phyloP scores from a whole-genome alignment of 1,139 yeast genomes.

The Suhomyces choctaworum region DNA sequence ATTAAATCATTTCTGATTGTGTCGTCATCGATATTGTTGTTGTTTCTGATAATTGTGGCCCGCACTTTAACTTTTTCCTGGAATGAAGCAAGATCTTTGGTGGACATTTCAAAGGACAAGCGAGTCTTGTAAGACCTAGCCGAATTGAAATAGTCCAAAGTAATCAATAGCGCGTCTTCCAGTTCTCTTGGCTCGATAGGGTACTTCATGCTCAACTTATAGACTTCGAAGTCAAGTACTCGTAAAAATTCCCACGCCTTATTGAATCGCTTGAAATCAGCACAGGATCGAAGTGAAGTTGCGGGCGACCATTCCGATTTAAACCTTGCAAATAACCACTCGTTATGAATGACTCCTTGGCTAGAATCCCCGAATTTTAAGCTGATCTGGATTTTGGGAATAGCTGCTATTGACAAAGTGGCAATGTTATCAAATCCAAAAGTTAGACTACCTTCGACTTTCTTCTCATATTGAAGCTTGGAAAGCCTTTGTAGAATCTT shows the following conservation, averaged over 20 bases:
- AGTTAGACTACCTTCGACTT: constrained; percentile 12
- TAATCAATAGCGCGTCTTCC: constrained; percentile 13
- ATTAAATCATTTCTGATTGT: constrained; percentile 2
- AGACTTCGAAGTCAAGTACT: constrained; percentile 29
- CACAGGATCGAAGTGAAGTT: constrained; percentile 8
- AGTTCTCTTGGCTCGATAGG: constrained; percentile 23
- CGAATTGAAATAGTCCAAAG: constrained; percentile 18
- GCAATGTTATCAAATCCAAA: constrained; percentile 20
- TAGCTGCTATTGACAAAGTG: not conserved
- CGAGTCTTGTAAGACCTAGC: constrained; percentile 14
- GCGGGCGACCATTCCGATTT: constrained; percentile 1
- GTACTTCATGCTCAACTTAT: constrained; percentile 29
- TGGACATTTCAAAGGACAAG: constrained; percentile 10
- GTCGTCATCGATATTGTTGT: not conserved
- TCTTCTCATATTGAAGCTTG: constrained; percentile 19
- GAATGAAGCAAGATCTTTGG: constrained; percentile 10
- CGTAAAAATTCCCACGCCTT: constrained; percentile 23
- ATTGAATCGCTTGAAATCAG: constrained; percentile 20
- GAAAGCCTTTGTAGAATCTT: constrained; percentile 27
- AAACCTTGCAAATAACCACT: constrained; percentile 7
- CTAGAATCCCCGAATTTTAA: not conserved
- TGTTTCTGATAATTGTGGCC: constrained; percentile 1
- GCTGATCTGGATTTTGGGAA: not conserved
- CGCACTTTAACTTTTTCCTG: constrained; percentile 3
- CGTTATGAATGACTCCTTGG: constrained; percentile 4